Evolutionary conservation across 1,139 yeast species (phyloP), one percentile per base, ranked within the genome.

Genomic region (Petasospora rhodanensis): DNA sequence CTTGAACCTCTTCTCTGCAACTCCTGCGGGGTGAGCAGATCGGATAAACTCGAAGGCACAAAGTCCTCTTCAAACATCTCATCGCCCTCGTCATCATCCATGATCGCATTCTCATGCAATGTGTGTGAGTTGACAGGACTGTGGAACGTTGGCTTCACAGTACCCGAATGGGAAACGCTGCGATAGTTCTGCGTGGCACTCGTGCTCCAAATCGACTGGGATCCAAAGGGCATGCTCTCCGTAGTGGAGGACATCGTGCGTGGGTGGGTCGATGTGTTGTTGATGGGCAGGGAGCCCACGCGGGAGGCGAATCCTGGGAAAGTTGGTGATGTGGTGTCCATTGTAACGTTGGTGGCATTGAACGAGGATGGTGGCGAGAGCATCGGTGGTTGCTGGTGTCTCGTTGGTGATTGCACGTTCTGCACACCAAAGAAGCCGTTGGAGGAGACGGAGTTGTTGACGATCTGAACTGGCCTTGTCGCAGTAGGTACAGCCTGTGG

Each of bases 11-110:
- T 66, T 39, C 94, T 62, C 44, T 67, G 62, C 18, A 80, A 60
- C 52, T 85, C 94, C 46, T 79, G 85, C 0, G 94, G 94, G 1
- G 95, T 84, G 29, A 85, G 61, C 34, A 83, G 62, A 47, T 83
- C 93, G 14, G 78, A 72, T 26, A 85, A 61, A 16, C 86, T 72
- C 1, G 79, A 77, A 3, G 95, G 95, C 3, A 85, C 84, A 48
- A 74, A 80, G 51, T 83, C 94, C 44, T 82, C 87, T 40, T 70
- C 80, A 47, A 66, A 71, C 14, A 68, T 56, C 22, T 50, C 52
- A 31, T 64, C 73, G 8, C 32, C 37, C 15, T 42, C 40, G 13
- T 70, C 25, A 61, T 53, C 59, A 5, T 64, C 76, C 9, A 48
- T 51, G 9, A 67, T 56, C 0, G 72, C 74, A 27, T 64, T 64